Evolutionary conservation across 2,329 filamentous ascomycete genomes (phyloP), one percentile per base, ranked within the genome.

Genomic region (Sporothrix sp.): DNA sequence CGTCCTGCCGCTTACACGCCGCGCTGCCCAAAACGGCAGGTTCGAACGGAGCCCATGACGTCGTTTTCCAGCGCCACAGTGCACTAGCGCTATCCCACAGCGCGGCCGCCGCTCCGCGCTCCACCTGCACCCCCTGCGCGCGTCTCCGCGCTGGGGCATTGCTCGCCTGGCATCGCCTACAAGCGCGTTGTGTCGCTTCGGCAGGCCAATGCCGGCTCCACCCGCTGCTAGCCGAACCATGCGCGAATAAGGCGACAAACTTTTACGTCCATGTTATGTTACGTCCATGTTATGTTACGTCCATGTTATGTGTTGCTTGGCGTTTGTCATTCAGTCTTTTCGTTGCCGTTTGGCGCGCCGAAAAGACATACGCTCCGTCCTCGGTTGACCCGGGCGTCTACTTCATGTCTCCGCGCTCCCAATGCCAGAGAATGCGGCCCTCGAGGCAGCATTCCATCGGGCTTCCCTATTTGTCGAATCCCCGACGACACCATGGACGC

Each of bases 361-460:
- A n/a, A n/a, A n/a, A n/a, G n/a, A n/a, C n/a, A n/a, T n/a, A n/a
- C n/a, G n/a, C n/a, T n/a, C n/a, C n/a, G n/a, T n/a, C n/a, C n/a
- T n/a, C n/a, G n/a, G n/a, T n/a, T n/a, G 13, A 7, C 14, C 33
- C 23, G 30, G 18, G 33, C 48, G 45, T 48, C 49, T 54, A 52
- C 52, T 54, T 54, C 52, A 54, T 54, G 52, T 54, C 49, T 35
- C 30, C 25, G 50, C 33, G 44, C 44, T 38, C 46, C 37, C 50
- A 42, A 4, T 14, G 7, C 13, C 13, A 11, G 35, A 37, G 6
- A 16, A 37, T n/a, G n/a, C n/a, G n/a, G n/a, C n/a, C n/a, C n/a
- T n/a, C n/a, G n/a, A n/a, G n/a, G n/a, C n/a, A n/a, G n/a, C n/a
- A n/a, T n/a, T n/a, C n/a, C n/a, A n/a, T n/a, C n/a, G n/a, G n/a